Evolutionary conservation across 2,329 filamentous ascomycete genomes (phyloP).

Genomic region (Sarocladiaceae sp.): DNA sequence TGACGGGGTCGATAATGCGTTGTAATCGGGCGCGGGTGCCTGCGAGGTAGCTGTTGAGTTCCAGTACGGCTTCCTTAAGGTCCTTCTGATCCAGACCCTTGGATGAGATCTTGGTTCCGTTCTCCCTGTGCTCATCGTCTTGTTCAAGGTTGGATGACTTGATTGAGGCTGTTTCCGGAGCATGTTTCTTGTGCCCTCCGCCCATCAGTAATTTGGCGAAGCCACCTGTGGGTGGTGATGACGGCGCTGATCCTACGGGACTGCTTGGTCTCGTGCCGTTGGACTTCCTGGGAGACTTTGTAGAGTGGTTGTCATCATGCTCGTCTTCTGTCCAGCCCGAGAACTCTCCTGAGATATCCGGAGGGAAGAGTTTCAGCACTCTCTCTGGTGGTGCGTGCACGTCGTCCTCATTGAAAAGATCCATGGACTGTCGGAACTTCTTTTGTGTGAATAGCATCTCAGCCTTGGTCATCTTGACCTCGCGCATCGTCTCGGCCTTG

Average conservation of each 20-base stretch:
- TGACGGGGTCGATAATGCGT: slow-evolving; percentile 57
- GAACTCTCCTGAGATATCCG: slow-evolving; percentile 75
- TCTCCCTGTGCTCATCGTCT: slow-evolving; percentile 40
- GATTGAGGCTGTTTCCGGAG: slow-evolving; percentile 55
- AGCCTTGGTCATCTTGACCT: slow-evolving; percentile 89
- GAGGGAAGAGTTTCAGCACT: slow-evolving; percentile 81
- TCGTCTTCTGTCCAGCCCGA: slow-evolving; percentile 51
- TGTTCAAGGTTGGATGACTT: slow-evolving; percentile 42
- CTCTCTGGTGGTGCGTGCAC: slow-evolving; percentile 86
- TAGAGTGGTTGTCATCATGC: not conserved
- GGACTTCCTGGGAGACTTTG: slow-evolving; percentile 16
- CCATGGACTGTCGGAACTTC: slow-evolving; percentile 81
- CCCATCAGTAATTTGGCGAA: slow-evolving; percentile 53
- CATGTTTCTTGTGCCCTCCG: slow-evolving; percentile 37
- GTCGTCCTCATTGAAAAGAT: slow-evolving; percentile 79
- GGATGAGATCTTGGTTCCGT: not conserved
- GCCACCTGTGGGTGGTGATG: slow-evolving; percentile 36
- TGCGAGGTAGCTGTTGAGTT: slow-evolving; percentile 82
- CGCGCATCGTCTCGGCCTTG: slow-evolving; percentile 74
- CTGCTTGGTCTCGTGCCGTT: slow-evolving; percentile 22
- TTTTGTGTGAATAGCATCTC: slow-evolving; percentile 76
- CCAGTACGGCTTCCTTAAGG: slow-evolving; percentile 73
- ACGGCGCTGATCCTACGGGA: slow-evolving; percentile 21
- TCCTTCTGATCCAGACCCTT: slow-evolving; percentile 68
- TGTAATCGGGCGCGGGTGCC: slow-evolving; percentile 70